Conservation (phyloP, 2,329 filamentous ascomycete genomes). For the Mycocentrospora acerina region DNA sequence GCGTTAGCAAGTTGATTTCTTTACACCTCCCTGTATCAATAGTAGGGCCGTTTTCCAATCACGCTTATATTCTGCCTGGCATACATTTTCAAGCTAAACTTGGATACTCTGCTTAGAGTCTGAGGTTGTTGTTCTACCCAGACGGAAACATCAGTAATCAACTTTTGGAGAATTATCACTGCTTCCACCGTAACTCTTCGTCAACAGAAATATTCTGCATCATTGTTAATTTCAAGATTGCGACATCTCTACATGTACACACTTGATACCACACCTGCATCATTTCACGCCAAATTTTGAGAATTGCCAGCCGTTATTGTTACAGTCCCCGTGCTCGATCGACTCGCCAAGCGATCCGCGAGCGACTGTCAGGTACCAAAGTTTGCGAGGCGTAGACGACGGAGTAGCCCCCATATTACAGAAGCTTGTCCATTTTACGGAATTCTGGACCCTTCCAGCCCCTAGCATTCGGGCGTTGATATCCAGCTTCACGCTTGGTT, state of each 20-base stretch:
- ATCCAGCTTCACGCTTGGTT: background rate
- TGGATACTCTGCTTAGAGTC: background rate
- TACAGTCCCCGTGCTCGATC: slow-evolving; percentile 5
- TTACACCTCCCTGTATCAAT: too few species aligned
- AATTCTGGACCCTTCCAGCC: background rate
- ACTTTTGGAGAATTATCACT: too few species aligned
- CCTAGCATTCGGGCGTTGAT: background rate
- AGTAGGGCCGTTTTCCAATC: background rate
- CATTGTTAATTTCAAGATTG: slow-evolving; percentile 1
- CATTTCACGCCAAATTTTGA: slow-evolving; percentile 12
- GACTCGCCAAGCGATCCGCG: slow-evolving; percentile 1
- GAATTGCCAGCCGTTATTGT: slow-evolving; percentile 5
- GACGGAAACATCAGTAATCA: too few species aligned
- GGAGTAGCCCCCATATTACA: background rate
- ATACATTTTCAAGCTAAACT: too few species aligned
- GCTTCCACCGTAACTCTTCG: background rate
- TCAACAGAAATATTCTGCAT: background rate
- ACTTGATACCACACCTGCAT: slow-evolving; percentile 9
- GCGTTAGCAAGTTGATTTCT: too few species aligned
- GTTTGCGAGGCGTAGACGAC: background rate
- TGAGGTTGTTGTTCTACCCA: too few species aligned
- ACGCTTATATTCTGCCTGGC: background rate
- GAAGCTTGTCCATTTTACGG: background rate
- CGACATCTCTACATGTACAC: slow-evolving; percentile 8
- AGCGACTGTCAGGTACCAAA: slow-evolving; percentile 1